These are phyloP conservation scores for Epichloe coenophiala DNA, from an alignment of 2,329 filamentous ascomycete species.

Conservation along the genomic window DNA sequence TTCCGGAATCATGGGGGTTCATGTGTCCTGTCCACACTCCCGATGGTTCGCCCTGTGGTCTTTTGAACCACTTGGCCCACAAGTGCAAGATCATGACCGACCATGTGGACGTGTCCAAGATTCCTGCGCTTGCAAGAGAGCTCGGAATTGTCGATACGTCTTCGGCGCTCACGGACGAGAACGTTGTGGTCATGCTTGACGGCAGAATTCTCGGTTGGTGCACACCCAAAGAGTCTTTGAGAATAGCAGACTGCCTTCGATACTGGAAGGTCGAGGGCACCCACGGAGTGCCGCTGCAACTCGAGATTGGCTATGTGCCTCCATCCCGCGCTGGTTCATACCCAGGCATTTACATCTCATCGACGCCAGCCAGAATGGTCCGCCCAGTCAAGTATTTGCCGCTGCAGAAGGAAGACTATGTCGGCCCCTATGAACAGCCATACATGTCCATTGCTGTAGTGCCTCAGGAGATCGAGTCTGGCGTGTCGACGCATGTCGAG, in stretches of 20 bases:
- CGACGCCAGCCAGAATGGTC: slow-evolving; percentile 73
- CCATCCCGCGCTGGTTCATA: slow-evolving; percentile 86
- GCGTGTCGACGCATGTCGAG: slow-evolving; percentile 85
- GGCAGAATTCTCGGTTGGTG: slow-evolving; percentile 86
- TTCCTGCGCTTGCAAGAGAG: slow-evolving; percentile 62
- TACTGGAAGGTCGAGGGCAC: slow-evolving; percentile 91
- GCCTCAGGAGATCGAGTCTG: slow-evolving; percentile 76
- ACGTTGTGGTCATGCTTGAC: slow-evolving; percentile 79
- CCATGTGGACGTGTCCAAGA: slow-evolving; percentile 55
- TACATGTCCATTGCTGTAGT: slow-evolving; percentile 96
- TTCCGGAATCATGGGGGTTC: slow-evolving; percentile 97
- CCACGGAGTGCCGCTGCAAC: slow-evolving; percentile 63
- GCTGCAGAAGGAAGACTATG: slow-evolving; percentile 70
- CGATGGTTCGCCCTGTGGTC: slow-evolving; percentile 86
- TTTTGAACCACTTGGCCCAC: slow-evolving; percentile 89
- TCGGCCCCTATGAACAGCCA: slow-evolving; percentile 89
- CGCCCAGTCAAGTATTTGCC: slow-evolving; percentile 86
- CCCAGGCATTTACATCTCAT: slow-evolving; percentile 89
- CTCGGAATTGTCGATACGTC: slow-evolving; percentile 67
- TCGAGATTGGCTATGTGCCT: slow-evolving; percentile 88
- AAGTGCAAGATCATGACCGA: slow-evolving; percentile 83
- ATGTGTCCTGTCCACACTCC: slow-evolving; percentile 95
- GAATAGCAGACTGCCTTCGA: slow-evolving; percentile 74
- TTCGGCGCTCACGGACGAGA: slow-evolving; percentile 68
- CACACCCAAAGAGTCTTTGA: slow-evolving; percentile 65